A percentile compares a stretch with the other conserved stretches of the same genome.
phyloP scores from a whole-genome alignment of 768 basidiomycete species.

The Russula dissimulans region DNA sequence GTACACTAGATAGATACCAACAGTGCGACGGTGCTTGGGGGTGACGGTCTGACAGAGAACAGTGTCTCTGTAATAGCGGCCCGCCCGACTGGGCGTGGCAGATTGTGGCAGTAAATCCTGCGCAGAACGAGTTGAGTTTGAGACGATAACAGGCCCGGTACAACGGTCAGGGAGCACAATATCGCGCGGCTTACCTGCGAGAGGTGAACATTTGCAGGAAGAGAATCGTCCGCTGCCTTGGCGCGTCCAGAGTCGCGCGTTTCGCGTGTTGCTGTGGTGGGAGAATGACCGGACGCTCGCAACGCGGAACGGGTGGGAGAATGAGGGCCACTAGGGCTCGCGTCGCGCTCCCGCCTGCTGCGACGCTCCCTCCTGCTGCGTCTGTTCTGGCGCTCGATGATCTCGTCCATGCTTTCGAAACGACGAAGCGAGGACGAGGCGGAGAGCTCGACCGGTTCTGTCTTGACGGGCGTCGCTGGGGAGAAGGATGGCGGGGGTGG shows the following conservation, averaged over 20 bases:
- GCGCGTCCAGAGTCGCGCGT: slow-evolving; percentile 42
- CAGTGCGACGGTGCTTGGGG: slow-evolving; percentile 9
- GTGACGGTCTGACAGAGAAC: slow-evolving; percentile 18
- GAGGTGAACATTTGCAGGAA: neutral
- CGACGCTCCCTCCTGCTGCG: slow-evolving; percentile 46
- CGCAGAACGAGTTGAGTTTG: too few species aligned
- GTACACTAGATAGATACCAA: neutral
- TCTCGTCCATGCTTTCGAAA: slow-evolving; percentile 68
- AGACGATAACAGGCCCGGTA: too few species aligned
- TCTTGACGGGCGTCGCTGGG: slow-evolving; percentile 52
- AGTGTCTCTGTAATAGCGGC: slow-evolving; percentile 19
- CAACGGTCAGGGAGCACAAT: neutral
- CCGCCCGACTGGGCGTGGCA: slow-evolving; percentile 12
- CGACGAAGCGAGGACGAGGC: slow-evolving; percentile 41
- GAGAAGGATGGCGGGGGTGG: slow-evolving; percentile 22
- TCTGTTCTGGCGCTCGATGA: slow-evolving; percentile 61
- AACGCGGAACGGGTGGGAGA: slow-evolving; percentile 28
- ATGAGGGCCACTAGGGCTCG: slow-evolving; percentile 6
- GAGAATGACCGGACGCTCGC: slow-evolving; percentile 41
- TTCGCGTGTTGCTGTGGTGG: slow-evolving; percentile 19
- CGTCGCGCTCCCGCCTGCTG: slow-evolving; percentile 38
- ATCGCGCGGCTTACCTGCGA: slow-evolving; percentile 5
- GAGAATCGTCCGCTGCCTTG: slow-evolving; percentile 10
- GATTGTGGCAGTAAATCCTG: slow-evolving; percentile 34
- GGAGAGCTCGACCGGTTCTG: slow-evolving; percentile 43